Evolutionary conservation across 2,329 filamentous ascomycete genomes (phyloP).

Genomic region (Phaeosphaeriaceae sp.): DNA sequence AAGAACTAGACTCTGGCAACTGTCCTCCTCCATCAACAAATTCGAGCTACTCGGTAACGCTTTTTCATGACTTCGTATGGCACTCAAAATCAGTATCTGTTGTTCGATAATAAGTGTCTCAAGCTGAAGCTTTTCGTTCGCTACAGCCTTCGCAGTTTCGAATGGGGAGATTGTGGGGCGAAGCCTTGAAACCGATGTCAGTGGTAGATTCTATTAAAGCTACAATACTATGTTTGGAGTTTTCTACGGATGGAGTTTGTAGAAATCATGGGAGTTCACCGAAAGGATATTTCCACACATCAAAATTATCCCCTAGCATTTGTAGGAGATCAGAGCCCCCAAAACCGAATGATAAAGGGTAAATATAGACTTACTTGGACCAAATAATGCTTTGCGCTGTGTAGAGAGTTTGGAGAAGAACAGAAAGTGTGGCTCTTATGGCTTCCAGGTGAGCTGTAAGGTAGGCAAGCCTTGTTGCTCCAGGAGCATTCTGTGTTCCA

Average conservation of each 20-base stretch:
- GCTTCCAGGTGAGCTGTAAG: slow-evolving; percentile 44
- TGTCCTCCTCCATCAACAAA: slow-evolving; percentile 39
- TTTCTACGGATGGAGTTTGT: too few relatives aligned
- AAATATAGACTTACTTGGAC: slow-evolving; percentile 40
- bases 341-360: too few relatives aligned
- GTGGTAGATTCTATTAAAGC: background rate
- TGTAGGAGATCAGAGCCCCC: too few relatives aligned
- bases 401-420: slow-evolving; percentile 48
- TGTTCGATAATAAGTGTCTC: slow-evolving; percentile 49
- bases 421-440: slow-evolving; percentile 43
- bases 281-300: too few relatives aligned
- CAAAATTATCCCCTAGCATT: too few relatives aligned
- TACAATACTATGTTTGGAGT: too few relatives aligned
- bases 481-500: slow-evolving; percentile 3
- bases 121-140: slow-evolving; percentile 46
- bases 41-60: slow-evolving; percentile 16
- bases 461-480: slow-evolving; percentile 33
- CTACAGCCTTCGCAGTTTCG: slow-evolving; percentile 38
- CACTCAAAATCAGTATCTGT: slow-evolving; percentile 43
- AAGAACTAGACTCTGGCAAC: slow-evolving; percentile 32
- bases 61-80: slow-evolving; percentile 26
- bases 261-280: too few relatives aligned
- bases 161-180: slow-evolving; percentile 42
- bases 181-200: slow-evolving; percentile 20
- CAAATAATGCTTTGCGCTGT: slow-evolving; percentile 48